Conservation (phyloP, 2,329 filamentous ascomycete genomes). For the Aspergillus novoparasiticus region DNA sequence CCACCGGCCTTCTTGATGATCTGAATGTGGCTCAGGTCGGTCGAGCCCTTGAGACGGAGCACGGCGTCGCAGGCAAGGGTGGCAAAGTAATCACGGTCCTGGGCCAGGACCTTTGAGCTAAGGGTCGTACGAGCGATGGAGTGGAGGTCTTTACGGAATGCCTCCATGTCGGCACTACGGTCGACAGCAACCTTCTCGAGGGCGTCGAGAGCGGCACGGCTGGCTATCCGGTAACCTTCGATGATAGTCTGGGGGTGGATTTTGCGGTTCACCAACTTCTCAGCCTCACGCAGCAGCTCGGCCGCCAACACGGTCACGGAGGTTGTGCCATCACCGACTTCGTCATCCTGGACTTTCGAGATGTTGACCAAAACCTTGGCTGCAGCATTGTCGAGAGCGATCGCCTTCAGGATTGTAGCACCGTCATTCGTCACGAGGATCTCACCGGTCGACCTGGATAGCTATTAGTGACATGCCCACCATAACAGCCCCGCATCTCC, state of each 20-base stretch:
- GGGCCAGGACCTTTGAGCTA: conserved; percentile 93
- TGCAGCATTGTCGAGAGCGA: conserved; percentile 96
- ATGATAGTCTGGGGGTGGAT: conserved; percentile 99
- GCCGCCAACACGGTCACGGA: conserved; percentile 96
- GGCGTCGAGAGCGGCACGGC: conserved; percentile 79
- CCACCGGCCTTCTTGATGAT: conserved; percentile 99
- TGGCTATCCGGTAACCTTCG: conserved; percentile 97
- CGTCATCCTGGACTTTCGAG: conserved; percentile 98
- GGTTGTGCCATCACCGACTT: conserved; percentile 96
- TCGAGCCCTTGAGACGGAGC: conserved; percentile 82
- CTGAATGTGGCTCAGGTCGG: conserved; percentile 95
- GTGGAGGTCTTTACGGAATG: conserved; percentile 86
- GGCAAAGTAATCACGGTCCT: conserved; percentile 91
- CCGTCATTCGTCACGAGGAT: conserved; percentile 99
- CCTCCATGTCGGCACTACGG: conserved; percentile 78
- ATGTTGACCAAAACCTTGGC: conserved; percentile 99
- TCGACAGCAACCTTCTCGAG: conserved; percentile 84
- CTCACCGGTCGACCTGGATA: conserved; percentile 79
- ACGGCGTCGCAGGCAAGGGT: conserved; percentile 89
- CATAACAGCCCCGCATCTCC: conserved; percentile 18
- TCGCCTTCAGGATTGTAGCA: conserved; percentile 96
- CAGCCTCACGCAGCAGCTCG: conserved; percentile 91
- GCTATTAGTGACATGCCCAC: conserved; percentile 18
- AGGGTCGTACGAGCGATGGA: conserved; percentile 93
- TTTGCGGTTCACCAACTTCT: conserved; percentile 96